Evolutionary conservation across 2,329 filamentous ascomycete genomes (phyloP).

Genomic region (Penicillium griseofulvum): DNA sequence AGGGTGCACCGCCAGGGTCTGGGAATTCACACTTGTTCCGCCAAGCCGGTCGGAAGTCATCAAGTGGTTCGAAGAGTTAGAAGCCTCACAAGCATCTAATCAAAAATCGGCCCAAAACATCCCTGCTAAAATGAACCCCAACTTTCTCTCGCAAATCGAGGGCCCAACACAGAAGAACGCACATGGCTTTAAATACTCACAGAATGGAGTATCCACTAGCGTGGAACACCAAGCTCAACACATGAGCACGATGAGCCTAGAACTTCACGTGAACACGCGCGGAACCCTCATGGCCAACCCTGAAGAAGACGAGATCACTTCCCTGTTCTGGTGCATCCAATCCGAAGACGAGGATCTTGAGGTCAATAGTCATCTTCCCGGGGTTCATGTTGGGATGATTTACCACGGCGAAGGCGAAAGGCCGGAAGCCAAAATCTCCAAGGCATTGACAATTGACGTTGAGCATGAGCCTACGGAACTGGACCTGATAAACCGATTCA

Average conservation of each 20-base stretch:
- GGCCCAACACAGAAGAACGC: conserved; percentile 79
- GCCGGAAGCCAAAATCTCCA: conserved; percentile 61
- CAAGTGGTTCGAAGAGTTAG: conserved; percentile 59
- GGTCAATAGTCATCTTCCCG: conserved; percentile 49
- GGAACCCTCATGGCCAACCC: conserved; percentile 81
- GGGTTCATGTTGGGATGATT: conserved; percentile 67
- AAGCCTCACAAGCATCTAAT: conserved; percentile 14
- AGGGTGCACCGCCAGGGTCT: conserved; percentile 63
- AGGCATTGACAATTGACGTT: conserved; percentile 62
- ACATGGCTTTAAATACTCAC: conserved; percentile 81
- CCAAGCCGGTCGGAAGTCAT: conserved; percentile 69
- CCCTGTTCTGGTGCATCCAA: conserved; percentile 86
- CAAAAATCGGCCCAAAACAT: conserved; percentile 5
- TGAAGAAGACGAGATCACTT: conserved; percentile 81
- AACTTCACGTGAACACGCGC: conserved; percentile 86
- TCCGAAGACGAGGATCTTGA: conserved; percentile 64
- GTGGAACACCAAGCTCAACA: conserved; percentile 83
- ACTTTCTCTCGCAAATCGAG: conserved; percentile 75
- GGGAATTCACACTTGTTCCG: conserved; percentile 72
- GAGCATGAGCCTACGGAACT: conserved; percentile 76
- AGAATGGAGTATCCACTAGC: conserved; percentile 69
- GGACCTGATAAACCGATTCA: conserved; percentile 78
- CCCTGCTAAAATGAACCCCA: conserved; percentile 22
- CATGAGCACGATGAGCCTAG: conserved; percentile 95
- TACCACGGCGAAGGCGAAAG: conserved; percentile 64